A percentile compares a stretch with the other conserved stretches of the same genome.
phyloP scores from a whole-genome alignment of 2,329 filamentous ascomycete genomes.

The Xylaria polymorpha region DNA sequence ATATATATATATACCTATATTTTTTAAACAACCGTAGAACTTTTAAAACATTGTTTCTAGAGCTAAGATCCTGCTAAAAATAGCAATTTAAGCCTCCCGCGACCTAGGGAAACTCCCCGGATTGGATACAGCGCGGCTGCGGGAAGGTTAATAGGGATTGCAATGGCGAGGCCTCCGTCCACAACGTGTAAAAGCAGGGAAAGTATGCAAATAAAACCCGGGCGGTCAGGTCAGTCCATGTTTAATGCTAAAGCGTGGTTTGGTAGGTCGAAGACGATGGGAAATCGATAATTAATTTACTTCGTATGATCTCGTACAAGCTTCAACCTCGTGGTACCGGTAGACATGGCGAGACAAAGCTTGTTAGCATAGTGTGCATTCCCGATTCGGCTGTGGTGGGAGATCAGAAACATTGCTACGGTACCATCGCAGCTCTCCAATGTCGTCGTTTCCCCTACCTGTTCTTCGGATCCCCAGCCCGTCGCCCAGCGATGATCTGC shows the following conservation, averaged over 20 bases:
- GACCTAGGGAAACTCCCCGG: not conserved
- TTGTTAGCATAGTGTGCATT: not conserved
- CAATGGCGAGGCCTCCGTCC: not conserved
- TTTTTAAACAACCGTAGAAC: too few relatives aligned
- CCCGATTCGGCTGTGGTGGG: slow-evolving; percentile 1
- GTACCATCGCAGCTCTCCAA: slow-evolving; percentile 3
- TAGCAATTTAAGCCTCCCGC: too few relatives aligned
- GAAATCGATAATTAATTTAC: not conserved
- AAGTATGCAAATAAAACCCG: not conserved
- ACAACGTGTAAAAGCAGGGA: not conserved
- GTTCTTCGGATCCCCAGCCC: slow-evolving; percentile 2
- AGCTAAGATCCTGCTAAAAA: too few relatives aligned
- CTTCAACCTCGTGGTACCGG: not conserved
- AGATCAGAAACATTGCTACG: not conserved
- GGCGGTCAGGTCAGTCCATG: not conserved
- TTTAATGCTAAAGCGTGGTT: not conserved
- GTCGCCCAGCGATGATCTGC: not conserved
- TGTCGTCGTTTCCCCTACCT: slow-evolving; percentile 4
- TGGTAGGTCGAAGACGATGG: not conserved
- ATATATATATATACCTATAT: too few relatives aligned
- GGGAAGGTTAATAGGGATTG: not conserved
- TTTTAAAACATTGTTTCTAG: too few relatives aligned
- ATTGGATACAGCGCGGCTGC: too few relatives aligned
- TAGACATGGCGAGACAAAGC: not conserved
- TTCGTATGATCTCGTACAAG: not conserved